Base-by-base conservation (phyloP, 495 filamentous ascomycete species). In the Cairneyella variabilis region DNA sequence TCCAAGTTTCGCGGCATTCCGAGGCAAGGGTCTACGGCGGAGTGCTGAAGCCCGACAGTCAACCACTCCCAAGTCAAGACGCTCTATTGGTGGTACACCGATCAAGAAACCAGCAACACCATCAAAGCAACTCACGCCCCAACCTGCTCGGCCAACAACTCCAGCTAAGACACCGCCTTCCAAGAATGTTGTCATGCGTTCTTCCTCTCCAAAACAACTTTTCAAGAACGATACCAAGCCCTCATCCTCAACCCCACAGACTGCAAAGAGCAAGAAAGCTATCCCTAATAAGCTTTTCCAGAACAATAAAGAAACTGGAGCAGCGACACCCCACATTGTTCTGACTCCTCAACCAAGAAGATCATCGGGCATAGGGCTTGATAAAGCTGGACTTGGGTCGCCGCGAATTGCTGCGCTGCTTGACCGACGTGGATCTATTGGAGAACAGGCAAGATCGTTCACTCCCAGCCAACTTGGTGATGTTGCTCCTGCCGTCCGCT, bases 381-480 rank as follows among this genome's bases (percentile, higher is more conserved):
- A 91, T 58, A 82, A 78, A 53, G 72, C 80, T 57, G 88, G 89
- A 3, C 78, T 93, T 45, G 89, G 89, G 18, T 95, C 89, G 3
- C 89, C 89, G 7, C 80, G 77, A 14, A 80, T 95, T 28, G 78
- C 85, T 12, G 85, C 80, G 20, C 76, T 90, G 21, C 78, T 93
- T 28, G 86, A 90, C 41, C 79, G 83, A 44, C 80, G 89, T 38
- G 77, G 72, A 37, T 89, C 86, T 6, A 83, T 95, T 52, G 79
- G 83, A 23, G 83, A 91, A 46, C 72, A 74, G 14, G 78, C 86
- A 10, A 69, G 71, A 3, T 67, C 74, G 7, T 92, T 93, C 60
- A 67, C 80, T 43, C 80, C 84, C 0, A 67, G 64, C 14, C 61
- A 64, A 14, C 63, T 58, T 49, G 71, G 51, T 57, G 76, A 62